Percentiles rank a stretch among this genome's conserved stretches.
Evolutionary conservation across 768 basidiomycete genomes (phyloP).

Genomic region (Mycena epipterygia): DNA sequence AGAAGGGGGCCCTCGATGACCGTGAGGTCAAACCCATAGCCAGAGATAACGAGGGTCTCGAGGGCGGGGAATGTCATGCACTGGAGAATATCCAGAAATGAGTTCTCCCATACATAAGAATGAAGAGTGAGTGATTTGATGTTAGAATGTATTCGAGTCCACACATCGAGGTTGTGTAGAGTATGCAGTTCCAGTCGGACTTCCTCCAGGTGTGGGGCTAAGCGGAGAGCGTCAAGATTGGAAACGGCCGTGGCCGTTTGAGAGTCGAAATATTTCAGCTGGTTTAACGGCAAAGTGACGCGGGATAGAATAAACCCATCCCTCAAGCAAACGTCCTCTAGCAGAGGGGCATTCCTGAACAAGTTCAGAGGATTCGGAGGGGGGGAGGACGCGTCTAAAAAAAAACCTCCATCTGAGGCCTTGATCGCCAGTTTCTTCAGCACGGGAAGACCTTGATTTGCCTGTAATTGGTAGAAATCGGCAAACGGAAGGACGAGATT

Average conservation of each 20-base stretch:
- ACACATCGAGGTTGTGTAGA: background rate
- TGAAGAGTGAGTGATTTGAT: constrained; percentile 3
- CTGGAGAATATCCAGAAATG: background rate
- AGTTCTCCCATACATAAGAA: background rate
- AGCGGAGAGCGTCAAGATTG: background rate
- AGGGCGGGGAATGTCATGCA: constrained; percentile 12
- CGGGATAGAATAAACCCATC: background rate
- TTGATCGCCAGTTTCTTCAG: constrained; percentile 14
- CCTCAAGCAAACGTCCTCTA: constrained; percentile 9
- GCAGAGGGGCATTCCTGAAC: constrained; percentile 7
- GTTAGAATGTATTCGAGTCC: background rate
- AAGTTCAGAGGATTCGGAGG: background rate
- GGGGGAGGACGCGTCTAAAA: too few relatives aligned
- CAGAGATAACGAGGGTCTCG: constrained; percentile 3
- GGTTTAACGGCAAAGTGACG: background rate
- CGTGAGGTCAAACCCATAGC: background rate
- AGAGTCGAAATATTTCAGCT: constrained; percentile 15
- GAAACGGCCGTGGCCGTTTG: background rate
- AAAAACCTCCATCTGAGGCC: background rate
- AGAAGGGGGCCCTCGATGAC: background rate
- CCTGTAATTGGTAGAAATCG: constrained; percentile 19
- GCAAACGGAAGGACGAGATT: constrained; percentile 4
- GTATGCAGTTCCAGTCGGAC: background rate
- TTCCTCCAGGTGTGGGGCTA: background rate
- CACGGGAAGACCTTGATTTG: constrained; percentile 2